phyloP scores from a whole-genome alignment of 257 asterid genomes.

The Solanum corneliomulleri region DNA sequence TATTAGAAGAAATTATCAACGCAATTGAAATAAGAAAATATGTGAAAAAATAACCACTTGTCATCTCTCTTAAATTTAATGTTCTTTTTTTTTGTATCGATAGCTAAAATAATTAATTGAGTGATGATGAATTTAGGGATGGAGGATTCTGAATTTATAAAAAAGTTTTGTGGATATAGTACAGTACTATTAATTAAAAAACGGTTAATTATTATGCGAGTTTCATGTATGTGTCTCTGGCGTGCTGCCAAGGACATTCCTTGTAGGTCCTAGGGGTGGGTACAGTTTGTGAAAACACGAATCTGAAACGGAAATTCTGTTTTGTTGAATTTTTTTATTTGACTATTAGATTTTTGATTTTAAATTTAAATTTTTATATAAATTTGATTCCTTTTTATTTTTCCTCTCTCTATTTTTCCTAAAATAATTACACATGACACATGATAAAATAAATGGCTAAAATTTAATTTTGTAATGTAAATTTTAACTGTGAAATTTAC shows the following conservation, averaged over 20 bases:
- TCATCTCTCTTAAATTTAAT: not conserved
- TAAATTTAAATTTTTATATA: too few relatives aligned
- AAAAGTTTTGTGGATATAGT: not conserved
- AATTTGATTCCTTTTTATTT: too few relatives aligned
- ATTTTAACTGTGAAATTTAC: too few relatives aligned
- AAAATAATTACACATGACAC: too few relatives aligned
- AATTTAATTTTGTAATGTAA: too few relatives aligned
- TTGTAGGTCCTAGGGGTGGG: not conserved
- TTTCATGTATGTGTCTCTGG: not conserved
- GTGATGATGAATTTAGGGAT: not conserved
- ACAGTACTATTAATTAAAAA: not conserved
- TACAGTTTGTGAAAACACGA: not conserved
- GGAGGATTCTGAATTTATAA: not conserved
- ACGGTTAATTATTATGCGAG: not conserved
- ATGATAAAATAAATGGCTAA: too few relatives aligned
- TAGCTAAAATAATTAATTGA: not conserved
- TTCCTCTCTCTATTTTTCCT: rapidly evolving
- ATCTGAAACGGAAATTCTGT: too few relatives aligned
- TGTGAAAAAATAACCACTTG: not conserved
- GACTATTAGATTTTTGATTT: too few relatives aligned
- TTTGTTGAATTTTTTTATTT: too few relatives aligned
- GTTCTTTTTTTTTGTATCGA: not conserved
- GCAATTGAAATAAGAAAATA: not conserved
- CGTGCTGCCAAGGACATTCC: not conserved
- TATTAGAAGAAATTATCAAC: not conserved